phyloP scores from a whole-genome alignment of 1,284 basidiomycete genomes.

The Fomitopsis schrenkii region DNA sequence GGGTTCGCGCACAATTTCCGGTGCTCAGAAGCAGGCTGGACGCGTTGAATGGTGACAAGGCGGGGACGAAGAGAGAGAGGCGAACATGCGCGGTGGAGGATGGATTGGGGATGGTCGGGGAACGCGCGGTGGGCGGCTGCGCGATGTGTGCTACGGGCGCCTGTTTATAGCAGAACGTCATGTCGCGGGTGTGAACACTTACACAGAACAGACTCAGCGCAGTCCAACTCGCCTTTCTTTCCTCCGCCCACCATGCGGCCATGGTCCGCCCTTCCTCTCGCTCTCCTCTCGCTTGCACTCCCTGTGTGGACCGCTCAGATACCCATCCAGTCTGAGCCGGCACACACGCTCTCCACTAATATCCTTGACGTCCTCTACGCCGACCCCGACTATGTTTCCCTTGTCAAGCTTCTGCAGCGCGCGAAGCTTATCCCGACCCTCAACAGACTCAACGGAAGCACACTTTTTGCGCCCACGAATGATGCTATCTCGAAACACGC shows the following conservation, averaged over 20 bases:
- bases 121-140: background rate
- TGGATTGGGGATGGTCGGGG: background rate
- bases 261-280: slow-evolving; percentile 31
- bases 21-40: background rate
- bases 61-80: background rate
- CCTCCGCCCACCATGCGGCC: slow-evolving; percentile 30
- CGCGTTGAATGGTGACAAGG: background rate
- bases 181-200: background rate
- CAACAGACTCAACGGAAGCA: slow-evolving; percentile 78
- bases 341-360: slow-evolving; percentile 41
- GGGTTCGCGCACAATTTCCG: slow-evolving; percentile 5
- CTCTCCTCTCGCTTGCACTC: slow-evolving; percentile 31
- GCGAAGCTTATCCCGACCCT: slow-evolving; percentile 90
- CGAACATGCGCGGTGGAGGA: background rate
- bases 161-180: slow-evolving; percentile 1
- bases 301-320: slow-evolving; percentile 31
- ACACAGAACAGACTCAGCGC: background rate
- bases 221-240: slow-evolving; percentile 1
- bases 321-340: slow-evolving; percentile 19
- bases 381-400: slow-evolving; percentile 77
- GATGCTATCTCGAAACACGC: slow-evolving; percentile 69
- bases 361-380: slow-evolving; percentile 76
- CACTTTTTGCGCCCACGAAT: slow-evolving; percentile 95
- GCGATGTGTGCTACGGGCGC: background rate
- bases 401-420: slow-evolving; percentile 81